These are phyloP conservation scores for Coelastrella sp. DNA, from an alignment of 139 green algal species.

Conservation along the genomic window DNA sequence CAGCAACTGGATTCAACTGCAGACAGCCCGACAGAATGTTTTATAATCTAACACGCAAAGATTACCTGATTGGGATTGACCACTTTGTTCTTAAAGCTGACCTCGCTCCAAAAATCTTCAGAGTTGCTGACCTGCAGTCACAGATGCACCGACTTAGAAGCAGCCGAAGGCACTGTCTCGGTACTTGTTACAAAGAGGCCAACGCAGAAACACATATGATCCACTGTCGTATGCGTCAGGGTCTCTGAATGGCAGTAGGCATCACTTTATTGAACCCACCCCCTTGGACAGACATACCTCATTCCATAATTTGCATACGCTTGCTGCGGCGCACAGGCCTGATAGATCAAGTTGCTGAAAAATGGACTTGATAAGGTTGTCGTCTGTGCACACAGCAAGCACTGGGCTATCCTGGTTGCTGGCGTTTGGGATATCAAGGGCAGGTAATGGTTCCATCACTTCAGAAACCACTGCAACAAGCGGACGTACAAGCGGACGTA, in stretches of 20 bases:
- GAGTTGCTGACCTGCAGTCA: constrained; percentile 8
- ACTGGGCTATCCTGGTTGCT: neutral
- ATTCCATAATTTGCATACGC: constrained; percentile 18
- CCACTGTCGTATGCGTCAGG: neutral
- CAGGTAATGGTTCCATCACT: neutral
- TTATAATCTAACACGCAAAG: neutral
- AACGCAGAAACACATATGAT: neutral
- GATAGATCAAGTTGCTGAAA: constrained; percentile 10
- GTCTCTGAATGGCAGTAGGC: neutral
- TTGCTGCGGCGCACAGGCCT: constrained; percentile 3
- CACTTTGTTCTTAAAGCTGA: constrained; percentile 1
- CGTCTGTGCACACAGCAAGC: constrained; percentile 3
- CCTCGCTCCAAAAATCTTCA: constrained; percentile 33
- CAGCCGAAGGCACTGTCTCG: no score
- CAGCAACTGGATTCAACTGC: no score
- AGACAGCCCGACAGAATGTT: no score
- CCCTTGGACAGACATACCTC: neutral
- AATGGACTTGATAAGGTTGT: constrained; percentile 34
- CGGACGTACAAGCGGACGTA: no score
- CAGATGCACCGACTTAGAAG: no score
- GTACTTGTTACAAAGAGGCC: no score
- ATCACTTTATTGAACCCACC: no score
- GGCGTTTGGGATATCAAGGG: neutral
- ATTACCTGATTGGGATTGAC: constrained; percentile 3
- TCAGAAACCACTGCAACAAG: neutral